Evolutionary conservation across 257 asterid species (phyloP), one percentile per base, ranked within the genome.

Genomic region (Fraxinus excelsior): DNA sequence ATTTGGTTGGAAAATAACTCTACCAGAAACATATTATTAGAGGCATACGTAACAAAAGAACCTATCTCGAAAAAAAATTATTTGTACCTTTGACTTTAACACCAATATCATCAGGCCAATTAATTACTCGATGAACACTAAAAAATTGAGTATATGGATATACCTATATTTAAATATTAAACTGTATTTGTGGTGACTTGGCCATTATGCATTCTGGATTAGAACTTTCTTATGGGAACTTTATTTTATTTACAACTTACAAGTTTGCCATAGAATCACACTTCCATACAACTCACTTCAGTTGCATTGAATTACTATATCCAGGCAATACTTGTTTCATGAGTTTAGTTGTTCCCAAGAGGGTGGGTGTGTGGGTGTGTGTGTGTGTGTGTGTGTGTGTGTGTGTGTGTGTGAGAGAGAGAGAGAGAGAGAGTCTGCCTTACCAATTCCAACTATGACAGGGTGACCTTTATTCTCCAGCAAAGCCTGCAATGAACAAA

Each of bases 391-490:
- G 40, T 37, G 40, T 37, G 40, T 37, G 51, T 42, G 18, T 40
- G 46, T 40, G 46, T 40, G 46, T 9, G 40, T 35, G 40, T 9
- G 44, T 0, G 74, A 67, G 70, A 49, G 32, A 19, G 74, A 71
- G 72, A 58, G 37, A 19, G 82, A 81, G 80, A 79, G 42, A 73
- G 80, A 79, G 72, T 37, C 44, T 62, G 76, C 76, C 78, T 70
- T 90, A 93, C 99, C 99, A 78, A 96, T 96, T 85, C 98, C 99
- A 85, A 96, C 99, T 82, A 96, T 86, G 78, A 96, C 96, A 0
- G 99, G 99, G 76, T 85, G 93, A 80, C 98, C 99, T 84, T 96
- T 96, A 80, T 91, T 93, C 88, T 93, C 97, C 88, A 96, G 82
- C 85, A 96, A 85, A 60, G 94, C 98, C 98, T 96, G 97, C 79